phyloP scores from a whole-genome alignment of 202 grass and related monocot species.

The Digitaria exilis region DNA sequence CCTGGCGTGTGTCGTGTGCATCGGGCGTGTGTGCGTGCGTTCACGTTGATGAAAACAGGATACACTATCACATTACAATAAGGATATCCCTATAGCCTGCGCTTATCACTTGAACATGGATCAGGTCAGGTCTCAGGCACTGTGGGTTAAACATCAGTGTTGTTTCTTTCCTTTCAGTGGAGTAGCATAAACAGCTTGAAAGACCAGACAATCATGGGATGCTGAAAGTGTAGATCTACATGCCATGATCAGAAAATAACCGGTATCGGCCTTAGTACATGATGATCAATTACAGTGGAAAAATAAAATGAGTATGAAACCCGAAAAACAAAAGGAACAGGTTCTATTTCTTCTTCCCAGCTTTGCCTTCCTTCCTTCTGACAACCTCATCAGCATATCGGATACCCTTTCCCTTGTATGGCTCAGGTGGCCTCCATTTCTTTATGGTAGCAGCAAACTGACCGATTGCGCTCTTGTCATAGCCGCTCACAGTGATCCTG shows the following conservation, averaged over 20 bases:
- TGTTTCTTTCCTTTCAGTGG: background rate
- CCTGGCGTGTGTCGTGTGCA: no score
- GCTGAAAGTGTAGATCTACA: background rate
- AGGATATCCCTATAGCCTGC: background rate
- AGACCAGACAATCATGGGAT: background rate
- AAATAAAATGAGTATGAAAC: slow-evolving; percentile 26
- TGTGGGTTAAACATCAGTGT: background rate
- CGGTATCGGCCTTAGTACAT: background rate
- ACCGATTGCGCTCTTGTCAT: slow-evolving; percentile 79
- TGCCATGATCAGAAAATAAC: background rate
- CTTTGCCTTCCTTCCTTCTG: slow-evolving; percentile 94
- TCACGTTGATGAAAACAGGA: background rate
- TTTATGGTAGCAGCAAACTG: slow-evolving; percentile 86
- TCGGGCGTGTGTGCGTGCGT: no score
- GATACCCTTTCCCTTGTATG: slow-evolving; percentile 97
- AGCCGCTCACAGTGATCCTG: slow-evolving; percentile 77
- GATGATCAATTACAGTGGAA: slow-evolving; percentile 18
- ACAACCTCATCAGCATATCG: slow-evolving; percentile 74
- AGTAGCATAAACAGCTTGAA: background rate
- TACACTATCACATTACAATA: background rate
- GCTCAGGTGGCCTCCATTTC: slow-evolving; percentile 96
- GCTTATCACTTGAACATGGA: background rate
- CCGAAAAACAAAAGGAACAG: background rate
- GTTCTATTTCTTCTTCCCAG: slow-evolving; percentile 97
- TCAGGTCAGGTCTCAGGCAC: background rate